Conservation (phyloP, 106 monocot genomes). For the Acorus gramineus region DNA sequence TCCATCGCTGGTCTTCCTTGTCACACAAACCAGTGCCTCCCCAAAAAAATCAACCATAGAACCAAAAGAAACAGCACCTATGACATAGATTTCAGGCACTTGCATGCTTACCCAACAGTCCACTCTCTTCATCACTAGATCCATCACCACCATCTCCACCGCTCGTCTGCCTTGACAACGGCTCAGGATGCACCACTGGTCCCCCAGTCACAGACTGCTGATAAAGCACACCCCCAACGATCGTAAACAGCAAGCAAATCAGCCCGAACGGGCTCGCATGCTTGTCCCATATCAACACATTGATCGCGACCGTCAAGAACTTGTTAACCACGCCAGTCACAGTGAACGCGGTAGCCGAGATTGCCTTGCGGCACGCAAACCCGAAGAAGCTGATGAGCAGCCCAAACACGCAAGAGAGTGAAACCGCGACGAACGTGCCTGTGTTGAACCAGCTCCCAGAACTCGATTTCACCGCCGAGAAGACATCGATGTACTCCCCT, state of each 20-base stretch:
- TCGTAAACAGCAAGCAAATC: conserved; percentile 59
- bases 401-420: conserved; percentile 70
- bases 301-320: conserved; percentile 83
- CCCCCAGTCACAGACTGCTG: conserved; percentile 66
- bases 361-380: conserved; percentile 84
- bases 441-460: conserved; percentile 26
- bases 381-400: conserved; percentile 91
- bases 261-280: conserved; percentile 63
- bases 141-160: conserved; percentile 10
- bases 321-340: conserved; percentile 89
- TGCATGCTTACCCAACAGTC: conserved; percentile 30
- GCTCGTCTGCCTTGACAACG: conserved; percentile 9
- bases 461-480: conserved; percentile 22
- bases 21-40: too few species aligned
- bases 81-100: conserved; percentile 13
- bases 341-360: conserved; percentile 89
- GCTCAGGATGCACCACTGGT: conserved; percentile 5
- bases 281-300: conserved; percentile 90
- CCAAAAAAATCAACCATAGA: too few species aligned
- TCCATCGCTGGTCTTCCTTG: conserved; percentile 8
- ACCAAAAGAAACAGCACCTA: too few species aligned
- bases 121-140: conserved; percentile 30
- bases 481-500: conserved; percentile 67
- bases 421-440: conserved; percentile 57
- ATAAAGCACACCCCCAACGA: conserved; percentile 79